Base-by-base conservation (phyloP, 371 early-diverging fungal genomes). In the Circinella minor region DNA sequence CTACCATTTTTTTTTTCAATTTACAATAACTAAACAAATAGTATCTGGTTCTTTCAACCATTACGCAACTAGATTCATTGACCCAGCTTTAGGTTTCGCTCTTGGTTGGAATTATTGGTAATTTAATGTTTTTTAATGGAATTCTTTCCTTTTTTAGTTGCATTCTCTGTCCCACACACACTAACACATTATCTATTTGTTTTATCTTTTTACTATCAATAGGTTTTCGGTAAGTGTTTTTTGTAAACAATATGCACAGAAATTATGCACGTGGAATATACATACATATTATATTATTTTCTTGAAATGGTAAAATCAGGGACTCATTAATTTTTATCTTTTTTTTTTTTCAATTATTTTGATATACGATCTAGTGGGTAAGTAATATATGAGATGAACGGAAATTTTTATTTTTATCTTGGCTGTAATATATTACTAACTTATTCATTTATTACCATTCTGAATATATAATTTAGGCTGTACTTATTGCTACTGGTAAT, bases 81-180 rank as follows among this genome's bases (percentile, higher is more conserved):
- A 95, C 71, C 92, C 92, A 9, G 87, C 94, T 6, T 80, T 93
- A 36, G 93, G 91, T 0, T 94, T 94, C 78, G 91, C 93, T 39
- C 81, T 95, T 38, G 95, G 94, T 57, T 94, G 92, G 94, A 91
- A 89, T 71, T 92, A 95, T 79, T 94, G 94, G 93, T 79, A 80
- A 55, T 59, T 36, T 62, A 17, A 47, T 38, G n/a, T 43, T 13
- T 51, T 51, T 17, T 47, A 9, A 11, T 47, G 47, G 47, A 2
- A 43, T 43, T 43, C 1, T 43, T 43, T 43, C 11, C 27, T 2
- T 27, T 27, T 27, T 27, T 27, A 43, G 3, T 6, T 43, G 6
- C 11, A 43, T 43, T 9, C 0, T 43, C 6, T 3, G 6, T 43
- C 11, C 0, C 43, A 9, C 43, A 9, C 43, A 43, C 43, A 11